These are phyloP conservation scores for Leucosporidium creatinivorum DNA, from an alignment of 768 basidiomycete species.

Conservation along the genomic window DNA sequence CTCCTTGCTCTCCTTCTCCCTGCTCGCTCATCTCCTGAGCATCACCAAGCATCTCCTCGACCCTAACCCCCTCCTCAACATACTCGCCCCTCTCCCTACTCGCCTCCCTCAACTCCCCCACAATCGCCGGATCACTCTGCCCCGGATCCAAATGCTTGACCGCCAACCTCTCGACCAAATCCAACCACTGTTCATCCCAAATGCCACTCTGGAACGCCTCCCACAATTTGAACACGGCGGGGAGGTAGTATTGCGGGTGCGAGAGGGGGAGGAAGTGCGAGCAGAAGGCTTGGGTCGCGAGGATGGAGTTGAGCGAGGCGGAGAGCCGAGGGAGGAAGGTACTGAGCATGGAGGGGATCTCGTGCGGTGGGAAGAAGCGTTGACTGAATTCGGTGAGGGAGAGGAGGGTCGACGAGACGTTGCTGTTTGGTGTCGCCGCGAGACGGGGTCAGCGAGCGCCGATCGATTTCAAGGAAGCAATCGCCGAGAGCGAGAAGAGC, in stretches of 20 bases:
- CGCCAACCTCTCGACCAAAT: constrained; percentile 67
- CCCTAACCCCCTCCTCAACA: constrained; percentile 31
- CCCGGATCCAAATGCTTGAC: constrained; percentile 74
- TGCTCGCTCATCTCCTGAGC: constrained; percentile 53
- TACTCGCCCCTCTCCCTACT: constrained; percentile 22
- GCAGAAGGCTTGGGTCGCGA: constrained; percentile 77
- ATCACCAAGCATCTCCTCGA: constrained; percentile 38
- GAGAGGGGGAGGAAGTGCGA: constrained; percentile 75
- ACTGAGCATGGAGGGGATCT: constrained; percentile 79
- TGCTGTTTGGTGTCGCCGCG: constrained; percentile 29
- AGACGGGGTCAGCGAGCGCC: too few species aligned
- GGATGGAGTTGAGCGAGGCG: constrained; percentile 58
- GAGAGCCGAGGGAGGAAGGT: constrained; percentile 71
- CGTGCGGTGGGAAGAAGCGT: constrained; percentile 81
- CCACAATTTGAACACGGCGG: constrained; percentile 75
- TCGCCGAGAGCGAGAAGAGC: neutral
- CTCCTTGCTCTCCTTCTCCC: constrained; percentile 41
- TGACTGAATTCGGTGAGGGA: constrained; percentile 49
- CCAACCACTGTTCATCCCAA: constrained; percentile 82
- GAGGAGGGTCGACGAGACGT: constrained; percentile 42
- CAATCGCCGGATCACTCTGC: constrained; percentile 62
- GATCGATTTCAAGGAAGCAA: too few species aligned
- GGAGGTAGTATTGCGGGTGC: constrained; percentile 71
- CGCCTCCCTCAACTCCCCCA: constrained; percentile 46
- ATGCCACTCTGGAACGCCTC: constrained; percentile 80